Conservation (phyloP, 2,329 filamentous ascomycete genomes). For the Alternaria brassicae region DNA sequence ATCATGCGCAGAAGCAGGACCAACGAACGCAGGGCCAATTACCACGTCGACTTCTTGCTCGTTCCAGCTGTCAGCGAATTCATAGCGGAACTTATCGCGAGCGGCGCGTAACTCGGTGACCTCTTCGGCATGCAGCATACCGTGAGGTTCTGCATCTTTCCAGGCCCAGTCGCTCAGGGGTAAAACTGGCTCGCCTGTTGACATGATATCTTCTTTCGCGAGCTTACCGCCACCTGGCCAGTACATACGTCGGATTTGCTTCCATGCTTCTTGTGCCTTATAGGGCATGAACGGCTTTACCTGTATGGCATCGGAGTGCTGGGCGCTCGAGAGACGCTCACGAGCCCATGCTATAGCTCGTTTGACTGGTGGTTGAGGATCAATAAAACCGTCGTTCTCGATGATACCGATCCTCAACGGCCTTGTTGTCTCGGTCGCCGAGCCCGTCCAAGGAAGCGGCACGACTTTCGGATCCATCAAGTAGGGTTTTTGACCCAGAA, state of each 20-base stretch:
- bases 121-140: conserved; percentile 18
- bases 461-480: conserved; percentile 25
- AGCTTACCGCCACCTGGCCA: conserved; percentile 55
- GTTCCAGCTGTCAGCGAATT: conserved; percentile 26
- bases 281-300: conserved; percentile 49
- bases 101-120: conserved; percentile 17
- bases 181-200: conserved; percentile 55
- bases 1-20: conserved; percentile 29
- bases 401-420: conserved; percentile 56
- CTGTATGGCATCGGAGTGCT: conserved; percentile 26
- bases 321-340: conserved; percentile 14
- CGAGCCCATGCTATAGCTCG: conserved; percentile 49
- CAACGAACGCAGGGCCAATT: conserved; percentile 29
- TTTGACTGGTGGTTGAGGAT: conserved; percentile 51
- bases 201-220: conserved; percentile 43
- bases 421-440: conserved; percentile 18
- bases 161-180: conserved; percentile 49
- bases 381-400: conserved; percentile 49
- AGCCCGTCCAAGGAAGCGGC: conserved; percentile 30
- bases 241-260: conserved; percentile 52
- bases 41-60: conserved; percentile 31
- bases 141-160: conserved; percentile 13
- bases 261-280: conserved; percentile 39
- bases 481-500: conserved; percentile 22
- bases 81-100: conserved; percentile 23